Evolutionary conservation across 495 filamentous ascomycete species (phyloP), one percentile per base, ranked within the genome.

Genomic region (Xylaria bambusicola): DNA sequence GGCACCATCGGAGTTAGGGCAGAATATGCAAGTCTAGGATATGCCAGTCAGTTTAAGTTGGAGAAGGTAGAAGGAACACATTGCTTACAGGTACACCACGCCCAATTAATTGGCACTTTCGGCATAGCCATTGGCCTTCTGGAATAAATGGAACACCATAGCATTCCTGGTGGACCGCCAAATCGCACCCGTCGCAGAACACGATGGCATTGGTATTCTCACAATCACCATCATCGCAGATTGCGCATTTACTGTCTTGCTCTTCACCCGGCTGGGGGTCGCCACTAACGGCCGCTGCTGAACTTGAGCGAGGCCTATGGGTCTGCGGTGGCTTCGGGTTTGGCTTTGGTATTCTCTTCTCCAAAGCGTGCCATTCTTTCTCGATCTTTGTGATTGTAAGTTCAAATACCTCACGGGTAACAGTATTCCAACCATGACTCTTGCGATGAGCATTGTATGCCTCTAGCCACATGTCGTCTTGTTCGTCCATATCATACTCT

Each of bases 191-290:
- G 69, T 99, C 94, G 65, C 94, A 99, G 74, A 98, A 99, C 21
- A 99, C 95, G 67, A 99, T 99, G 6, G 94, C 95, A 72, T 99
- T 99, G n/a, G 93, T 92, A 70, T 98, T 99, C 75, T 98, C 94
- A 66, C 95, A 98, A 66, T 99, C 94, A 27, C 94, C 95, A 69
- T 98, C 94, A 69, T 98, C 94, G 63, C 94, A 99, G 48, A 99
- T 95, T 29, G 90, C 93, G 67, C 94, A 99, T 71, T 97, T 98
- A 70, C 86, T 96, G 65, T 98, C 94, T 66, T 96, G 93, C 68
- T 98, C 94, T 71, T 97, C 94, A 23, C 92, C 92, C 3, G 84
- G 90, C 54, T 86, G 86, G 18, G 87, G 86, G 72, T 96, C 93
- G 31, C 92, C 92, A 74, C 94, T 97, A 24, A 96, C 91, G 24